Evolutionary conservation across 257 asterid species (phyloP), one percentile per base, ranked within the genome.

Genomic region (Echium plantagineum): DNA sequence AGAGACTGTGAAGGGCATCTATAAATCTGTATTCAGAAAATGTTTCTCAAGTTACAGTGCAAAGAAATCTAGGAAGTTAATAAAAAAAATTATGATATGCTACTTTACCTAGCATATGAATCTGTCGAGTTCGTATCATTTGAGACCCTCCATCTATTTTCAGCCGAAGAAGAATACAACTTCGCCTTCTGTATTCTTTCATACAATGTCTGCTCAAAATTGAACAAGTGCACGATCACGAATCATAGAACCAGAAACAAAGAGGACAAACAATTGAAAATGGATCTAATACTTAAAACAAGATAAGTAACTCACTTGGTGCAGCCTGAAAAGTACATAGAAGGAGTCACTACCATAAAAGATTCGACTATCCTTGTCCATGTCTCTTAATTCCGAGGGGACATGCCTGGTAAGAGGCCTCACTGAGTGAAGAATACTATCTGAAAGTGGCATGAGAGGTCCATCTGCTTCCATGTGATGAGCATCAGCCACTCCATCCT

Each of bases 301-400:
- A 4, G 46, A 64, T 46, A 10, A 55, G 30, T 63, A 28, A 65
- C 72, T 71, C 69, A 88, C 98, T 75, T 85, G 85, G 77, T 91
- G 96, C 73, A 88, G 95, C 85, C 93, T 79, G 72, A 85, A 83
- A 63, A 91, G 83, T 69, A 84, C 72, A 75, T 91, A 91, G 80
- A 88, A 79, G 56, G 95, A 81, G 73, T 85, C 87, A 38, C 81
- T 91, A 72, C 96, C 98, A 57, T 85, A 91, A 69, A 88, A 85
- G 62, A 88, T 69, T 56, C 59, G 72, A 55, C 75, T 70, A 51
- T 66, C 73, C 73, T 63, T 72, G 63, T 76, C 84, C 70, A 59
- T 76, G 73, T 69, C 86, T 52, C 60, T 78, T 66, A 71, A 51
- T 61, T 66, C 73, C 48, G 15, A 55, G 52, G 85, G 80, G 64